phyloP scores from a whole-genome alignment of 2,329 filamentous ascomycete species.

The Monilinia fructigena region DNA sequence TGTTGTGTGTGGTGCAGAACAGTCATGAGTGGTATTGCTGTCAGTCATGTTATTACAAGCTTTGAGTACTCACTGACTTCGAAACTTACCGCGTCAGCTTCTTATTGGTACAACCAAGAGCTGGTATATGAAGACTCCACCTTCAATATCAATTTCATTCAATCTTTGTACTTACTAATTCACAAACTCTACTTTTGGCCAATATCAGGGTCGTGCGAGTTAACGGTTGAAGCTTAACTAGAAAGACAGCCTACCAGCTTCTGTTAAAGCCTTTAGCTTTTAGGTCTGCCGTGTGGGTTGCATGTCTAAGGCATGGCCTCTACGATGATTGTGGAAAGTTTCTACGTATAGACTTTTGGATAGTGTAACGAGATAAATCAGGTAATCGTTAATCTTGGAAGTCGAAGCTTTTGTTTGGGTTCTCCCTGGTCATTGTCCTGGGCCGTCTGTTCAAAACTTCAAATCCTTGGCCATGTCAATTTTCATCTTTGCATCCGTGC shows the following conservation, averaged over 20 bases:
- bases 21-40: constrained; percentile 1
- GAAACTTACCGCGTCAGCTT: background rate
- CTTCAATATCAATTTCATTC: background rate
- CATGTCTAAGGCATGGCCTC: background rate
- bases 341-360: background rate
- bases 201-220: background rate
- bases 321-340: background rate
- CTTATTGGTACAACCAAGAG: background rate
- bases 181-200: background rate
- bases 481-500: background rate
- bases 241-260: background rate
- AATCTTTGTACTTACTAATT: background rate
- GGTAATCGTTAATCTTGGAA: background rate
- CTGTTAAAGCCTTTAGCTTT: background rate
- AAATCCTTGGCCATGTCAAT: background rate
- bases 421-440: background rate
- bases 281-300: background rate
- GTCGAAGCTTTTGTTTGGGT: background rate
- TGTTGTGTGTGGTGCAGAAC: no score
- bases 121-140: background rate
- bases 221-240: background rate
- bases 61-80: constrained; percentile 1
- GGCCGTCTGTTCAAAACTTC: background rate
- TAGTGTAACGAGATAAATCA: background rate
- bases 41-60: constrained; percentile 21